These are phyloP conservation scores for Fusarium nygamai DNA, from an alignment of 2,329 filamentous ascomycete species.

Conservation along the genomic window DNA sequence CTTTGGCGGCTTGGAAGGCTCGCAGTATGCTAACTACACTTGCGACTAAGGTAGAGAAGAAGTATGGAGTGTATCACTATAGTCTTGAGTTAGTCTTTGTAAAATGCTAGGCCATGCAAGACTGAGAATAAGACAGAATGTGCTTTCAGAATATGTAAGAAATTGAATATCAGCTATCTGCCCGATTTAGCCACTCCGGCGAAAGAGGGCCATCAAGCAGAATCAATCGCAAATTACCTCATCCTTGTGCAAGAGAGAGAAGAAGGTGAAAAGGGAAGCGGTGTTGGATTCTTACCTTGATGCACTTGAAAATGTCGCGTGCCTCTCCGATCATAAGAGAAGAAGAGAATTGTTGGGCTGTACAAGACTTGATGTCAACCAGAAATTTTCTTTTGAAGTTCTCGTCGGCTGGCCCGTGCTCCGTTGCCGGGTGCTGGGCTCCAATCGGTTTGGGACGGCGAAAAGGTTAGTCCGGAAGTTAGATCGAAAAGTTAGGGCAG, in stretches of 20 bases:
- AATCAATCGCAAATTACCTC: slow-evolving; percentile 99
- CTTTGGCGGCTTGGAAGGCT: neutral
- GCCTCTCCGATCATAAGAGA: slow-evolving; percentile 32
- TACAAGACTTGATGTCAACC: neutral
- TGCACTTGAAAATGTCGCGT: slow-evolving; percentile 2
- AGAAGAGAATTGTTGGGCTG: slow-evolving; percentile 7
- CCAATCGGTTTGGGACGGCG: slow-evolving; percentile 30
- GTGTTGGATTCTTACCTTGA: slow-evolving; percentile 44
- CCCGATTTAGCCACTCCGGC: slow-evolving; percentile 88
- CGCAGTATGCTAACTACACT: too few species aligned
- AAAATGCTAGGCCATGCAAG: slow-evolving; percentile 30
- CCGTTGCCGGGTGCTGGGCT: neutral
- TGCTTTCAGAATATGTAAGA: slow-evolving; percentile 98
- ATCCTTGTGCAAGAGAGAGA: slow-evolving; percentile 67
- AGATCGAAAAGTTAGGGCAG: slow-evolving; percentile 48
- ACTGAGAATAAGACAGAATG: slow-evolving; percentile 26
- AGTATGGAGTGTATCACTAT: slow-evolving; percentile 21
- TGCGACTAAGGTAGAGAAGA: neutral
- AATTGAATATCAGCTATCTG: slow-evolving; percentile 85
- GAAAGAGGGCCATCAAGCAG: slow-evolving; percentile 81
- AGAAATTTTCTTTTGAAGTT: slow-evolving; percentile 45
- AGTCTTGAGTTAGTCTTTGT: slow-evolving; percentile 40
- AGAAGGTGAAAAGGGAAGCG: slow-evolving; percentile 5
- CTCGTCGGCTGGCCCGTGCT: slow-evolving; percentile 35
- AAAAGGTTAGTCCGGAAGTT: slow-evolving; percentile 44